These are phyloP conservation scores for Zarea fungicola DNA, from an alignment of 2,329 filamentous ascomycete genomes.

Conservation along the genomic window DNA sequence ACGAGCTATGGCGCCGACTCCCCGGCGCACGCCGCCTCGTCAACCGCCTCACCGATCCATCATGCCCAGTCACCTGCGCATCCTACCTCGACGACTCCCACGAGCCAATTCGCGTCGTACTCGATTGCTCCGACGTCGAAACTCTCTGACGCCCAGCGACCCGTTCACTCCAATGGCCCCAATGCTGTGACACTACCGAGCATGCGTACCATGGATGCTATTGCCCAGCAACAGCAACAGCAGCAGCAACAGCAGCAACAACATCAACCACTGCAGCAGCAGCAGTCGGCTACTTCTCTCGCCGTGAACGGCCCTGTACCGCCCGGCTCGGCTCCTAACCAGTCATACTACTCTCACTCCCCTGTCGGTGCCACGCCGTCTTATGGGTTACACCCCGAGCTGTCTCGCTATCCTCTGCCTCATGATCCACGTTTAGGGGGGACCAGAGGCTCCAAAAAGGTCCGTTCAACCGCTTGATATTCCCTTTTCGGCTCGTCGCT, in stretches of 20 bases:
- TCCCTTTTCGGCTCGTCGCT: constrained; percentile 12
- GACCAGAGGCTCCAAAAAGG: constrained; percentile 52
- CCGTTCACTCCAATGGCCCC: constrained; percentile 22
- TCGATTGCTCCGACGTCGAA: background rate
- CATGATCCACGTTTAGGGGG: constrained; percentile 45
- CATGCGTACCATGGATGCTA: constrained; percentile 36
- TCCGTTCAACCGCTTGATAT: constrained; percentile 27
- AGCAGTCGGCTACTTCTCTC: constrained; percentile 1
- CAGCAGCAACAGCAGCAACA: constrained; percentile 27
- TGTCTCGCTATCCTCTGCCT: constrained; percentile 42
- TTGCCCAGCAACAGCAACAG: constrained; percentile 25
- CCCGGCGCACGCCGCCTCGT: constrained; percentile 15
- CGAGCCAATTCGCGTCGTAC: constrained; percentile 6
- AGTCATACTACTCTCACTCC: constrained; percentile 41
- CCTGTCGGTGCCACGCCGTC: constrained; percentile 31
- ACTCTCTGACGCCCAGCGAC: background rate
- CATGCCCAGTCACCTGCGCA: constrained; percentile 8
- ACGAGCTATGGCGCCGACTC: constrained; percentile 11
- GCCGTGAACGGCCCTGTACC: constrained; percentile 27
- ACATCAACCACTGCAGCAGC: background rate
- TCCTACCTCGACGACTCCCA: constrained; percentile 1
- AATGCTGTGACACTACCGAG: constrained; percentile 33
- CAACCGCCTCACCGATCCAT: constrained; percentile 20
- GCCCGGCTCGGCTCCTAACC: constrained; percentile 18
- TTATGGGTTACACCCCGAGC: constrained; percentile 40